Evolutionary conservation across 306 rosid genomes (phyloP).

Genomic region (Cyamopsis tetragonoloba): DNA sequence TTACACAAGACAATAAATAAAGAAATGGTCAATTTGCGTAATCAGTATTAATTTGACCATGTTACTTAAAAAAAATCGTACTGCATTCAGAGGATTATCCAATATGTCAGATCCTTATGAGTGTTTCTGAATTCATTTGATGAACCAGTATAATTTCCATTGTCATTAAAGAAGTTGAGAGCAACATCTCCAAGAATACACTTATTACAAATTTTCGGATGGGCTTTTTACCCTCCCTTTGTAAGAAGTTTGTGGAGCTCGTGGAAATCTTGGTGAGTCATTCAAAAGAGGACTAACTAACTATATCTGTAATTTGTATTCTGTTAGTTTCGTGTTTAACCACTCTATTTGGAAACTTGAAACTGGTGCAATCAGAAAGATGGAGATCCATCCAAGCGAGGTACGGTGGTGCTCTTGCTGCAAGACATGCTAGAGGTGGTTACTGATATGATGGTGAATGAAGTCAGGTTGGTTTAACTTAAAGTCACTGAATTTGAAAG

Average conservation of each 20-base stretch:
- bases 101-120: not conserved
- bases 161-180: slow-evolving; percentile 85
- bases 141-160: slow-evolving; percentile 77
- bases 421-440: slow-evolving; percentile 98
- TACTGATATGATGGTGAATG: slow-evolving; percentile 93
- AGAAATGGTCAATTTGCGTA: not conserved
- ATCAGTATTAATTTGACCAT: slow-evolving; percentile 10
- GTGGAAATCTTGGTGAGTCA: slow-evolving; percentile 75
- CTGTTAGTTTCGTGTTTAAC: slow-evolving; percentile 20
- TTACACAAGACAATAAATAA: not conserved
- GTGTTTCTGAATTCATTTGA: slow-evolving; percentile 36
- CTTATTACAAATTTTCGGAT: slow-evolving; percentile 71
- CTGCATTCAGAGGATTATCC: not conserved
- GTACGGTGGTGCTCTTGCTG: slow-evolving; percentile 67
- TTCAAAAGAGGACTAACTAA: slow-evolving; percentile 10
- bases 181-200: slow-evolving; percentile 72
- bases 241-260: slow-evolving; percentile 82
- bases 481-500: slow-evolving; percentile 14
- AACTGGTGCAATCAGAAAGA: slow-evolving; percentile 49
- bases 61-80: slow-evolving; percentile 18
- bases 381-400: slow-evolving; percentile 60
- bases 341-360: slow-evolving; percentile 23
- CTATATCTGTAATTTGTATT: slow-evolving; percentile 22
- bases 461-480: slow-evolving; percentile 61
- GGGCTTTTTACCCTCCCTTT: slow-evolving; percentile 72